These are phyloP conservation scores for Staphylotrichum tortipilum DNA, from an alignment of 495 filamentous ascomycete species.

Conservation along the genomic window DNA sequence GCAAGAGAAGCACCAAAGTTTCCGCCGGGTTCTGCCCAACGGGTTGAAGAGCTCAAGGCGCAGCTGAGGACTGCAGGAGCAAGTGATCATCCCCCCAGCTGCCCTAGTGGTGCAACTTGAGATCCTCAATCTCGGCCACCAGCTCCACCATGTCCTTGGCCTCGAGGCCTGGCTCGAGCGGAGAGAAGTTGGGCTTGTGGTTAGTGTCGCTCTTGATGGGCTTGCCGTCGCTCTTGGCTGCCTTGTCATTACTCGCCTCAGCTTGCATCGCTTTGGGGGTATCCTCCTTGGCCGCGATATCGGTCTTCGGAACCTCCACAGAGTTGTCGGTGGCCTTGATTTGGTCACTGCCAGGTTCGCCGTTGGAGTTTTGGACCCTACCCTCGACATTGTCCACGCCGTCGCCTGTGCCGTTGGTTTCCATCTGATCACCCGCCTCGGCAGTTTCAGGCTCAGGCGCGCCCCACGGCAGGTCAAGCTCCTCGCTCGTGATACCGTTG, in stretches of 20 bases:
- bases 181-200: no score
- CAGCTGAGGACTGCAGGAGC: background rate
- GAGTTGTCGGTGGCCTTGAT: no score
- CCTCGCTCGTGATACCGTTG: background rate
- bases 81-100: background rate
- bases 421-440: background rate
- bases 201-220: no score
- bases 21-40: no score
- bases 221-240: background rate
- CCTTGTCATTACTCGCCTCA: background rate
- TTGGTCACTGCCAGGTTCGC: no score
- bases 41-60: background rate
- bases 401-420: background rate
- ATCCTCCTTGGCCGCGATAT: no score
- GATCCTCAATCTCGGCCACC: background rate
- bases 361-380: no score
- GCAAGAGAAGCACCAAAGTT: no score
- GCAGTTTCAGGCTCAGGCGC: slow-evolving; percentile 1
- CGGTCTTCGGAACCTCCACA: no score
- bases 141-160: background rate
- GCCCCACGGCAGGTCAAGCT: slow-evolving; percentile 1
- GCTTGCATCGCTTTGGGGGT: no score
- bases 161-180: no score
- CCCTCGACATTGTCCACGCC: no score
- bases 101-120: background rate